Evolutionary conservation across 2,329 filamentous ascomycete species (phyloP).

Genomic region (Neurospora sp.): DNA sequence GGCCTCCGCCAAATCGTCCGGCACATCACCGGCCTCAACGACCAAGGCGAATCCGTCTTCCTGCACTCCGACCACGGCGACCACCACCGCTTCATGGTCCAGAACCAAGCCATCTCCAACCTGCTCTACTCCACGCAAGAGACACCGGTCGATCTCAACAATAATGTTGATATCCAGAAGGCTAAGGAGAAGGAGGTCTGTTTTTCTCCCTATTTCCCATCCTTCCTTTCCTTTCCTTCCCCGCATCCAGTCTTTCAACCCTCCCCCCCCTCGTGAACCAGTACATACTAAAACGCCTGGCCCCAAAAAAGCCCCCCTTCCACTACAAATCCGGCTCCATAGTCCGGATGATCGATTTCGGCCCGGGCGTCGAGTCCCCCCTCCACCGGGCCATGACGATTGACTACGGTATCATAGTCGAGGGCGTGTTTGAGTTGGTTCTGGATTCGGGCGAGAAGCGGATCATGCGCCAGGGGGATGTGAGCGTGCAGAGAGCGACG

Average conservation of each 20-base stretch:
- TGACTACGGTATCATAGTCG: constrained; percentile 31
- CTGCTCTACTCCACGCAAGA: background rate
- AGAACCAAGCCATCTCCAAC: background rate
- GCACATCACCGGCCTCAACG: background rate
- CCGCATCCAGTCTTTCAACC: too few relatives aligned
- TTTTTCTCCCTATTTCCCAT: too few relatives aligned
- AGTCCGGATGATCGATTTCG: constrained; percentile 36
- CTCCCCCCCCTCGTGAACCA: too few relatives aligned
- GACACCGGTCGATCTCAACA: background rate
- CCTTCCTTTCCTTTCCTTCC: too few relatives aligned
- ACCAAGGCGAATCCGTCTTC: background rate
- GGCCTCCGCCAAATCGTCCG: background rate
- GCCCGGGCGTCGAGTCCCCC: constrained; percentile 27
- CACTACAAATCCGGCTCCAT: constrained; percentile 35
- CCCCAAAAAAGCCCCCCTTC: constrained; percentile 30
- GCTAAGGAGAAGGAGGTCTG: background rate
- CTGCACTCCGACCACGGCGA: background rate
- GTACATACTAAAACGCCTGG: too few relatives aligned
- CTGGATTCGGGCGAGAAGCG: constrained; percentile 33
- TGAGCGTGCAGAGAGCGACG: constrained; percentile 35
- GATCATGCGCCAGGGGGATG: constrained; percentile 33
- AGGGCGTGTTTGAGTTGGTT: constrained; percentile 34
- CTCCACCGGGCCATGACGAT: constrained; percentile 23
- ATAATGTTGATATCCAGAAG: background rate
- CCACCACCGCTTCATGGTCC: background rate